Evolutionary conservation across 352 stramenopile genomes (phyloP), one percentile per base, ranked within the genome.

Genomic region (Paralagenidium karlingii): DNA sequence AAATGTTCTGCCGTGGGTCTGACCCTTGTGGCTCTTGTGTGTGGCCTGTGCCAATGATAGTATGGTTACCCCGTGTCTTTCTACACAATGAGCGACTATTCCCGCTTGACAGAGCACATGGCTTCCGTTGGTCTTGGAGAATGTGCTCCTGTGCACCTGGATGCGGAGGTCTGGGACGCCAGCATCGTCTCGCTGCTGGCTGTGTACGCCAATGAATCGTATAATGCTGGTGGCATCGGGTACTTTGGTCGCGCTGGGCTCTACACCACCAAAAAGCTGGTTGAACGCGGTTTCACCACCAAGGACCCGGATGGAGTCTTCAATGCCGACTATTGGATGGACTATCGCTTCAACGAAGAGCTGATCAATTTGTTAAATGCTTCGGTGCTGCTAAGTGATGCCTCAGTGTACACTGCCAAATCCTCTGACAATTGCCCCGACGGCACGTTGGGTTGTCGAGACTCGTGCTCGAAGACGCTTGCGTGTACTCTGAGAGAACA

Each of bases 291-390:
- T 1, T 26, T 60, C 5, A 51, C 47, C 42, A n/a, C 36, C 4
- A 47, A 49, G 28, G 38, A 40, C 16, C 58, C 55, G 15, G 47
- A 26, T 0, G 43, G 58, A 2, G n/a, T 47, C 1, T 75, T 64
- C 30, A 55, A 41, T 16, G 51, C 58, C 5, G 66, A 77, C 24
- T 77, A 70, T 32, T 80, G 63, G 60, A 47, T 63, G 28, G 58
- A 69, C 36, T 86, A 81, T 54, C 45, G 40, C 15, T 38, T 31
- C 10, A 55, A 59, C 22, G 40, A 76, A 10, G 22, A 46, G 3
- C 38, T 82, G 0, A 73, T 83, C 27, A 39, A 42, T 3, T 36
- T 36, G 8, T 24, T 78, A 3, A 33, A 39, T 1, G 49, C 59
- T 1, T 46, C 30, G 8, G 24, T 30, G 0, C 55, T 80, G 20